Conservation (phyloP, 257 asterid species). For the Ilex asprella region DNA sequence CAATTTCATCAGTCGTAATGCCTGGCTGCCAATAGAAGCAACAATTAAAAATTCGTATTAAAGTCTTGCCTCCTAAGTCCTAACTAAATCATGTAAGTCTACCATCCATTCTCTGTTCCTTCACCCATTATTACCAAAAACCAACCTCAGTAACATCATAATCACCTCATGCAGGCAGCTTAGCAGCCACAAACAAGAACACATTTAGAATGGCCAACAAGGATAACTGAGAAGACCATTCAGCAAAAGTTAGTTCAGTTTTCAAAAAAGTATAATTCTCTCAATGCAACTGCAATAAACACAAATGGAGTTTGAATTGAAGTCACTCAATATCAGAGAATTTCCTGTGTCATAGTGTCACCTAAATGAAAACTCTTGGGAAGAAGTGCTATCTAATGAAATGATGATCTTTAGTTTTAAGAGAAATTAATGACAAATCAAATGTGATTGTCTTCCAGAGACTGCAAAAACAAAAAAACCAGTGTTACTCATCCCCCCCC, state of each 20-base stretch:
- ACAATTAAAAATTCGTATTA: constrained; percentile 11
- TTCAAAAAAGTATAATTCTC: neutral
- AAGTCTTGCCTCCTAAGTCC: neutral
- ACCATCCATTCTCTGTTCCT: neutral
- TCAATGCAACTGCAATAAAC: neutral
- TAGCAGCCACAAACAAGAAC: neutral
- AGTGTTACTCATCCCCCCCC: no score
- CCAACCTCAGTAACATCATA: no score
- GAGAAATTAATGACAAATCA: no score
- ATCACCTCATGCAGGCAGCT: neutral
- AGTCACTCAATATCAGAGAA: no score
- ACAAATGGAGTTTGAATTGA: no score
- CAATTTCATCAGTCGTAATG: constrained; percentile 89
- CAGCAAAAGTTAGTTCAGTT: neutral
- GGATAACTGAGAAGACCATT: neutral
- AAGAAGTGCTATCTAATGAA: no score
- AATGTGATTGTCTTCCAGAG: no score
- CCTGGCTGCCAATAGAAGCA: constrained; percentile 89
- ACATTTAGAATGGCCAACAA: neutral
- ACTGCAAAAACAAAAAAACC: no score
- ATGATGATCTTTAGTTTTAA: no score
- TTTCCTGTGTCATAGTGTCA: no score
- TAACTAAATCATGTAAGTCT: neutral
- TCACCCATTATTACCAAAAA: neutral
- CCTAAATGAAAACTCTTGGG: no score